A percentile compares a stretch with the other conserved stretches of the same genome.
phyloP scores from a whole-genome alignment of 129 eudicot species.

The Smallanthus sonchifolius region DNA sequence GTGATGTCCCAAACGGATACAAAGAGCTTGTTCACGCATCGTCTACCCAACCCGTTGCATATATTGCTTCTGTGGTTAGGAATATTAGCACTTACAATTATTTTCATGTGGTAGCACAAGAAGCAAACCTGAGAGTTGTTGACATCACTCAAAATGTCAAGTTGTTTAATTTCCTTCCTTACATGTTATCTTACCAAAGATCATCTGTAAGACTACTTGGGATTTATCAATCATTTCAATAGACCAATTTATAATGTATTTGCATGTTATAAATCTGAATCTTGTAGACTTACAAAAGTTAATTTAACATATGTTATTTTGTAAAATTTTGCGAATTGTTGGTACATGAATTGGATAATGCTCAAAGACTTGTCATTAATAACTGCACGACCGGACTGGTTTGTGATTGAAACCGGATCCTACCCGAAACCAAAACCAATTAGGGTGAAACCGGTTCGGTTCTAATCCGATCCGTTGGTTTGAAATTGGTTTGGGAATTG shows the following conservation, averaged over 20 bases:
- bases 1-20: background rate
- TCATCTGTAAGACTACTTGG: constrained; percentile 36
- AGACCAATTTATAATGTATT: background rate
- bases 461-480: too few relatives aligned
- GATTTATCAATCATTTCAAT: constrained; percentile 14
- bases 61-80: constrained; percentile 79
- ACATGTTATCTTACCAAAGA: constrained; percentile 58
- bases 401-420: too few relatives aligned
- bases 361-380: background rate
- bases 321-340: background rate
- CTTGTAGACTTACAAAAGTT: background rate
- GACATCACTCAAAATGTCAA: constrained; percentile 53
- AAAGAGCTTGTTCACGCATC: constrained; percentile 24
- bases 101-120: constrained; percentile 46
- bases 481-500: too few relatives aligned
- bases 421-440: too few relatives aligned
- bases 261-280: background rate
- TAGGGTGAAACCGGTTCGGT: too few relatives aligned
- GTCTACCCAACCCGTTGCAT: constrained; percentile 48
- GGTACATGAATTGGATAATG: background rate
- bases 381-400: background rate
- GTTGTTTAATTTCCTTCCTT: constrained; percentile 64
- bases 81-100: constrained; percentile 57
- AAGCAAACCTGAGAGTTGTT: constrained; percentile 50
- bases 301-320: background rate